These are phyloP conservation scores for Sclerotinia borealis DNA, from an alignment of 2,329 filamentous ascomycete genomes.

Conservation along the genomic window DNA sequence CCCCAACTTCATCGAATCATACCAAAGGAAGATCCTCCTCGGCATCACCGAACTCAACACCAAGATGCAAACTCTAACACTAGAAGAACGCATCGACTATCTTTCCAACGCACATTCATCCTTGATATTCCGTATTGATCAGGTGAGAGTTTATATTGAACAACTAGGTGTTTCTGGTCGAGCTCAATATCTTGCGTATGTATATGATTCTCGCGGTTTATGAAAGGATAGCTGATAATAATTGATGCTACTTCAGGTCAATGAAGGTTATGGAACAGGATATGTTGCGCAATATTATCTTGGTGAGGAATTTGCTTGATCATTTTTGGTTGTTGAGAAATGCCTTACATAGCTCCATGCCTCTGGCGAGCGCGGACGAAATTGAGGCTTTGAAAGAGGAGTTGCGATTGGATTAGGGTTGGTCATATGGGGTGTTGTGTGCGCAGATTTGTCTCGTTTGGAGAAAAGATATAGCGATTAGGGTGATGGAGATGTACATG, in stretches of 20 bases:
- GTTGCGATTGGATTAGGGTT: neutral
- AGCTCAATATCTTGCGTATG: neutral
- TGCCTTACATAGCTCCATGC: too few relatives aligned
- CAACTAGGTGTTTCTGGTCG: neutral
- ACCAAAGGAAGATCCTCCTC: neutral
- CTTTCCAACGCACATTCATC: neutral
- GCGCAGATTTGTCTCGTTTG: accelerated
- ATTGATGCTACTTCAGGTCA: neutral
- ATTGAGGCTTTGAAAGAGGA: neutral
- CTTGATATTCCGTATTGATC: neutral
- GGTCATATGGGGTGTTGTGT: neutral
- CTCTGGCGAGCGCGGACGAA: too few relatives aligned
- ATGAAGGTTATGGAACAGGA: neutral
- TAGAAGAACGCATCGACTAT: neutral
- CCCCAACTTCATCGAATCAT: neutral
- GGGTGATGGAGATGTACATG: neutral
- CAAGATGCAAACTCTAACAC: neutral
- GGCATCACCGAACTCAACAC: neutral
- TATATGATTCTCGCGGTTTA: too few relatives aligned
- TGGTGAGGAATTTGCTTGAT: neutral
- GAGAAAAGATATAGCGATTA: neutral
- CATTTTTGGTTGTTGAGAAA: too few relatives aligned
- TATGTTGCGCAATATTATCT: neutral
- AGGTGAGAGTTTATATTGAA: neutral
- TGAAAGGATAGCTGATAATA: too few relatives aligned